Conservation (phyloP, 805 yeast genomes). For the Nematodospora valgi region DNA sequence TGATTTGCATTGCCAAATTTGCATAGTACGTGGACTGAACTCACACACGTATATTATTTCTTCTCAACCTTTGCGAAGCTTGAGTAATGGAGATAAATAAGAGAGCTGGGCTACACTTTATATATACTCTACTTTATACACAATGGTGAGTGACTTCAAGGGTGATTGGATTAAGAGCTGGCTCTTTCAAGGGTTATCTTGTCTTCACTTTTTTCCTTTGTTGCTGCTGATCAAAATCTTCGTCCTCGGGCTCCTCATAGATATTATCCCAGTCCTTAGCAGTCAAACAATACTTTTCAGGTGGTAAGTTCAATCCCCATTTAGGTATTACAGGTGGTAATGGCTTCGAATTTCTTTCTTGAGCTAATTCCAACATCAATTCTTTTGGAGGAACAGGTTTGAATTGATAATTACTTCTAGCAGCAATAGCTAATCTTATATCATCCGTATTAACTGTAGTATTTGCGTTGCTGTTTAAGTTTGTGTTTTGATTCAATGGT, state of each 20-base stretch:
- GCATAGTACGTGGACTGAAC: not conserved
- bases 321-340: slow-evolving; percentile 88
- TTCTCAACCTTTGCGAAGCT: too few species aligned
- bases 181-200: not conserved
- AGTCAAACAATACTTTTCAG: slow-evolving; percentile 93
- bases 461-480: slow-evolving; percentile 34
- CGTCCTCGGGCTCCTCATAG: slow-evolving; percentile 22
- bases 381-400: slow-evolving; percentile 94
- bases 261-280: slow-evolving; percentile 66
- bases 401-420: slow-evolving; percentile 93
- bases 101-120: not conserved
- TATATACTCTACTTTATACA: not conserved
- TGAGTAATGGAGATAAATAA: not conserved
- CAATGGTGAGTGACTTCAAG: not conserved
- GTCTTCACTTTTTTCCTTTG: slow-evolving; percentile 5
- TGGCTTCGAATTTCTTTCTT: slow-evolving; percentile 84
- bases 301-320: slow-evolving; percentile 93
- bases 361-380: slow-evolving; percentile 82
- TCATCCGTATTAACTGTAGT: slow-evolving; percentile 80
- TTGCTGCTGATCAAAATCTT: slow-evolving; percentile 11
- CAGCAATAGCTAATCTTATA: slow-evolving; percentile 85
- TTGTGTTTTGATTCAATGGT: slow-evolving; percentile 30
- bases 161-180: slow-evolving; percentile 1
- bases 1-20: not conserved
- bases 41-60: too few species aligned